A percentile compares a stretch with the other conserved stretches of the same genome.
These are phyloP conservation scores for Vigna mungo DNA, from an alignment of 306 rosid genomes.

Conservation along the genomic window DNA sequence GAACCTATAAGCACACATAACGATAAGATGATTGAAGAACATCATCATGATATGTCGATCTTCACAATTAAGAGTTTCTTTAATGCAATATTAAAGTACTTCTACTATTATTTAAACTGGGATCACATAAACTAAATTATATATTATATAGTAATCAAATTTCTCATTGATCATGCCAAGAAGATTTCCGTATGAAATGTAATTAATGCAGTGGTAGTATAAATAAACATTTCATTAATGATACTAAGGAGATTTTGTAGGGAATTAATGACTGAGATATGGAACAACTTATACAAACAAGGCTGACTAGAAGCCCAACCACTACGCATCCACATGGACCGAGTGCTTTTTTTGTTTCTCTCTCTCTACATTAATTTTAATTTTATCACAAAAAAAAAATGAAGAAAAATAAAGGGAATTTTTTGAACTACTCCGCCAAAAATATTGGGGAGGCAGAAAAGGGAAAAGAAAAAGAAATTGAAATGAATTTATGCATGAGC, in stretches of 20 bases:
- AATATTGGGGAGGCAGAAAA: constrained; percentile 40
- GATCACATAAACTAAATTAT: neutral
- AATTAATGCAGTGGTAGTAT: neutral
- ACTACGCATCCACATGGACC: constrained; percentile 68
- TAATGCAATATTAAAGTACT: neutral
- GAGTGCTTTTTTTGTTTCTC: constrained; percentile 60
- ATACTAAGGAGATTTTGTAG: neutral
- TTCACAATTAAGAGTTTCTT: neutral
- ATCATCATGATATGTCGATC: neutral
- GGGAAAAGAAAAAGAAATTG: neutral
- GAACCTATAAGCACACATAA: neutral
- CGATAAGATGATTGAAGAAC: neutral
- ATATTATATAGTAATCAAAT: neutral
- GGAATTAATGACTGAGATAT: constrained; percentile 17
- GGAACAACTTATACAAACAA: constrained; percentile 46
- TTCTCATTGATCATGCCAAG: constrained; percentile 31
- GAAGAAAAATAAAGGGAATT: constrained; percentile 14
- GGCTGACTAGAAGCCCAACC: constrained; percentile 45
- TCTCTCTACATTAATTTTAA: constrained; percentile 49
- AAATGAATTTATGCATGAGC: constrained; percentile 31
- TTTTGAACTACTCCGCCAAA: constrained; percentile 50
- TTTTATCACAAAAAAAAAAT: constrained; percentile 12
- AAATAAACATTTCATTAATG: constrained; percentile 40
- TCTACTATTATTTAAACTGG: neutral
- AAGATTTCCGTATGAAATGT: constrained; percentile 17